A percentile compares a stretch with the other conserved stretches of the same genome.
Conservation (phyloP, 1,284 basidiomycete species). For the Ustilago bromivora region DNA sequence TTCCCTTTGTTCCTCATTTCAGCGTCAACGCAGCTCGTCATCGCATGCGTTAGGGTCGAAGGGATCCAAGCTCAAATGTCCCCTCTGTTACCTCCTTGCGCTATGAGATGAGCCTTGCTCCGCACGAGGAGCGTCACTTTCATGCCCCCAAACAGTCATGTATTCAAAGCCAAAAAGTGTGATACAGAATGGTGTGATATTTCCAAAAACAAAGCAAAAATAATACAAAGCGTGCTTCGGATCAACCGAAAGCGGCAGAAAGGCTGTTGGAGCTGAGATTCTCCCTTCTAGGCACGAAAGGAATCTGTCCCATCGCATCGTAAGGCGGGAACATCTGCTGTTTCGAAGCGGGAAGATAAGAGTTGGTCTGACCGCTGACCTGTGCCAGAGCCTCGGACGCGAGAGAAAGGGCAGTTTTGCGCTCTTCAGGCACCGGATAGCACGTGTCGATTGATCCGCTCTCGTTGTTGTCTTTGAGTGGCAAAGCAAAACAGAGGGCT, state of each 20-base stretch:
- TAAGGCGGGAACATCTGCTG: conserved; percentile 12
- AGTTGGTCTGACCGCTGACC: conserved; percentile 17
- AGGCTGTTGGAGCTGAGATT: conserved; percentile 32
- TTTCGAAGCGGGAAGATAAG: not conserved
- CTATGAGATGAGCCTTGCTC: no score
- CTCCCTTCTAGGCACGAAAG: conserved; percentile 22
- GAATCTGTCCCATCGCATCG: conserved; percentile 28
- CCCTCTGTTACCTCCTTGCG: conserved; percentile 13
- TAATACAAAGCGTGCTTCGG: conserved; percentile 15
- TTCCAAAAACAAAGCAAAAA: conserved; percentile 26
- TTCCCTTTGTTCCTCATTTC: conserved; percentile 11
- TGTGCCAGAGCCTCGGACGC: conserved; percentile 4
- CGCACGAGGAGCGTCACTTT: not conserved
- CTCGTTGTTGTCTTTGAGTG: conserved; percentile 12
- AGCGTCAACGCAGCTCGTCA: not conserved
- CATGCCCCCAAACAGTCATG: conserved; percentile 1
- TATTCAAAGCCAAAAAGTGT: not conserved
- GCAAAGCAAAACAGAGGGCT: not conserved
- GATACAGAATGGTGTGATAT: conserved; percentile 11
- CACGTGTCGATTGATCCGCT: conserved; percentile 12
- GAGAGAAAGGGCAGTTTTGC: not conserved
- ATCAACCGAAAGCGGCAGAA: conserved; percentile 38
- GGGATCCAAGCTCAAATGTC: conserved; percentile 3
- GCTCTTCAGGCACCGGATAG: conserved; percentile 7
- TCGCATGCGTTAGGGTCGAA: not conserved